Conservation (phyloP, 306 rosid genomes). For the Dalbergia oliveri region DNA sequence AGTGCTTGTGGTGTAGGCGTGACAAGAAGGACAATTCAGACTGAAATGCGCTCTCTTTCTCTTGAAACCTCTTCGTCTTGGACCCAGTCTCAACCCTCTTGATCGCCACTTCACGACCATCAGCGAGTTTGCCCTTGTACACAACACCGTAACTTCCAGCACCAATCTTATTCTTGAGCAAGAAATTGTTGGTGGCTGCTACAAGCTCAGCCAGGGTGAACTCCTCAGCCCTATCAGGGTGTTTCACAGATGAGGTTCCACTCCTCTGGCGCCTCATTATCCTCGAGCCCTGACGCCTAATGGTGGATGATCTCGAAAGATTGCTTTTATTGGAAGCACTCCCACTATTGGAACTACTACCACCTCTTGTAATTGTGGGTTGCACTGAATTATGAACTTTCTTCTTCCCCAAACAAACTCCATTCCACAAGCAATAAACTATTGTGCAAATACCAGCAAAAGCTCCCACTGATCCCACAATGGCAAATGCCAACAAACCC, state of each 20-base stretch:
- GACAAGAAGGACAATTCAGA: conserved; percentile 90
- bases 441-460: conserved; percentile 79
- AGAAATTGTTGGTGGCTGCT: conserved; percentile 70
- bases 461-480: conserved; percentile 83
- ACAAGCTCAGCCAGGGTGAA: conserved; percentile 77
- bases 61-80: conserved; percentile 73
- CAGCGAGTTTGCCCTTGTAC: conserved; percentile 73
- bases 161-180: conserved; percentile 75
- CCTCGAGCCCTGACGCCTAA: conserved; percentile 73
- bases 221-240: conserved; percentile 80
- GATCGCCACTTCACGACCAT: conserved; percentile 88
- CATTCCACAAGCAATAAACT: conserved; percentile 77
- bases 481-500: conserved; percentile 78
- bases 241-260: conserved; percentile 87
- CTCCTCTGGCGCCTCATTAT: conserved; percentile 95
- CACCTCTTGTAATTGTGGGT: conserved; percentile 81
- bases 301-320: conserved; percentile 68
- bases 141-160: conserved; percentile 95
- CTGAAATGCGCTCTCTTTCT: conserved; percentile 93
- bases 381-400: conserved; percentile 93
- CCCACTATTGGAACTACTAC: conserved; percentile 66
- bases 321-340: conserved; percentile 57
- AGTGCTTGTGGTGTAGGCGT: conserved; percentile 86
- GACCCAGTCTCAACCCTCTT: conserved; percentile 70
- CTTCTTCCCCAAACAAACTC: conserved; percentile 86